phyloP scores from a whole-genome alignment of 345 rosid genomes.

The Viola odorata region DNA sequence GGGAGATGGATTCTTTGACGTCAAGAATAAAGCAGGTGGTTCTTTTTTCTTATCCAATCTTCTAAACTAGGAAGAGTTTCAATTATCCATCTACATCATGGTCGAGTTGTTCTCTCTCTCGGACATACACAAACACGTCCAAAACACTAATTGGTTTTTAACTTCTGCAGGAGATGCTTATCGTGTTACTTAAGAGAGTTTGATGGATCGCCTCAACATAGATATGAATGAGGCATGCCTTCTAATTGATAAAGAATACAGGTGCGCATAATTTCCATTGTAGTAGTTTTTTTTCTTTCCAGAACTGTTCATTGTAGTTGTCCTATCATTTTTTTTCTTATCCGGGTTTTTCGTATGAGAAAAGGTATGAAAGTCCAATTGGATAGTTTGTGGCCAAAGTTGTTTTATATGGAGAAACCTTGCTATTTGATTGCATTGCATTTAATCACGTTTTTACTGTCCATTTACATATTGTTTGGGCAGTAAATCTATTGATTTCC shows the following conservation, averaged over 20 bases:
- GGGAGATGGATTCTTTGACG: slow-evolving; percentile 22
- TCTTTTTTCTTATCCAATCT: not conserved
- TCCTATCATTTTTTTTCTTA: no score
- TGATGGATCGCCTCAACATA: slow-evolving; percentile 26
- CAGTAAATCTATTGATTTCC: no score
- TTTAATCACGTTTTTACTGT: no score
- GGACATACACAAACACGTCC: no score
- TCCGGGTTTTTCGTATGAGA: no score
- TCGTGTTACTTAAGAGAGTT: slow-evolving; percentile 14
- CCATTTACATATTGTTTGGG: no score
- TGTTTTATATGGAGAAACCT: no score
- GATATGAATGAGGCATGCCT: slow-evolving; percentile 22
- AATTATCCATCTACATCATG: not conserved
- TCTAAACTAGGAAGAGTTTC: not conserved
- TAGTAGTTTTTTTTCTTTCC: no score
- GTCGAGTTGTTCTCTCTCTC: not conserved
- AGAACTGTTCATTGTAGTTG: no score
- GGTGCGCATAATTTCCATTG: slow-evolving; percentile 19
- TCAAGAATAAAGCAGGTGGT: slow-evolving; percentile 17
- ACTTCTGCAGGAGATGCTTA: slow-evolving; percentile 16
- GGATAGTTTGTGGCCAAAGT: no score
- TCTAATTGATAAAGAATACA: slow-evolving; percentile 20
- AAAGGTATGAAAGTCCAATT: no score
- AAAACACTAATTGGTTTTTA: slow-evolving; percentile 2
- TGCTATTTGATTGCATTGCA: no score